Base-by-base conservation (phyloP, 352 stramenopile species). In the Phytophthora tubulina region DNA sequence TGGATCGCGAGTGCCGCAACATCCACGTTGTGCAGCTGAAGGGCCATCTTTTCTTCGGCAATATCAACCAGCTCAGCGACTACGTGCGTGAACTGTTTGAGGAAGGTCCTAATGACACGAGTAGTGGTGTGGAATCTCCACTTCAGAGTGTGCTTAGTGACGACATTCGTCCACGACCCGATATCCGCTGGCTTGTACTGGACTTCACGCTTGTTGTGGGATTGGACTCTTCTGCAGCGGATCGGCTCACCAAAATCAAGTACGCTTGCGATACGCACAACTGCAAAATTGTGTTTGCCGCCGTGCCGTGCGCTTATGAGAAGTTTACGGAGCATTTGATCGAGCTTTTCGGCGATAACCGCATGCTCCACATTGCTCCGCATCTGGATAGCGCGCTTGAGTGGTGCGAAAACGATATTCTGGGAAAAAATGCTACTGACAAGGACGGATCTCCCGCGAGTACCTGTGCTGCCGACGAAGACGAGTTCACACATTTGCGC, bases 181-280 rank as follows among this genome's bases (percentile, higher is more conserved):
- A 74, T 9, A 90, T 94, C 15, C 66, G 68, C 11, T 92, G 73
- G 45, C 73, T 95, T 35, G 93, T 98, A 36, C 80, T 98, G 7
- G 94, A 98, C 66, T 98, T 98, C 67, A 97, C 92, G 2, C 69
- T 98, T 2, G 95, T 99, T 0, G 81, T 97, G 0, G 93, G 93
- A 4, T 85, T 99, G 45, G 95, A 98, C 52, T 94, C 86, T 15
- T 96, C 89, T 11, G 89, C 89, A 9, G 89, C 87, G 0, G 86
- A 94, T 36, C 81, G 85, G 5, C 56, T 96, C 10, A 89, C 86
- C 17, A 94, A 94, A 66, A 89, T 94, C 73, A 93, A 93, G 72
- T 89, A 81, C 51, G 82, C 87, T 14, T 93, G 84, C 58, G 86
- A 91, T 65, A 76, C 80, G 21, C 82, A 94, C 57, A 62, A 72